Conservation (phyloP, 2,329 filamentous ascomycete genomes). For the Lojkania enalia region DNA sequence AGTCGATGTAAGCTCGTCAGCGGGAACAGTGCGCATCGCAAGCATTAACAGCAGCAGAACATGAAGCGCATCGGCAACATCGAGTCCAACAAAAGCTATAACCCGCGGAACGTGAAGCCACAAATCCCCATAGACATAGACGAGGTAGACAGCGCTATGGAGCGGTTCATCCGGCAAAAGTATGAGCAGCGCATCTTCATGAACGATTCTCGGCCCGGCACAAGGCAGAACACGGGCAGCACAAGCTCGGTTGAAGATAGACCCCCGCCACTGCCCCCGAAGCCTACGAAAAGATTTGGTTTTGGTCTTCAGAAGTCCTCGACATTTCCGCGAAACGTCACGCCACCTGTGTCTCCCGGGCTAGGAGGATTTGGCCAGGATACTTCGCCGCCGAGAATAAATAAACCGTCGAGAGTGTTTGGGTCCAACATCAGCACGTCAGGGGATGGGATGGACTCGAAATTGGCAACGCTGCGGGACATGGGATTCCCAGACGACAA, state of each 20-base stretch:
- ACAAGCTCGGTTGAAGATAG: constrained; percentile 57
- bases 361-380: constrained; percentile 37
- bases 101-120: constrained; percentile 79
- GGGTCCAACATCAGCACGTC: constrained; percentile 64
- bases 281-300: constrained; percentile 63
- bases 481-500: constrained; percentile 91
- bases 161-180: constrained; percentile 92
- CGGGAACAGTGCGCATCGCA: background rate
- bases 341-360: constrained; percentile 38
- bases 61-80: constrained; percentile 93
- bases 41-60: constrained; percentile 59
- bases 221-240: constrained; percentile 61
- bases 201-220: constrained; percentile 43
- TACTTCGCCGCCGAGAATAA: constrained; percentile 50
- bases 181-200: constrained; percentile 70
- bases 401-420: constrained; percentile 68
- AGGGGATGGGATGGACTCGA: constrained; percentile 68
- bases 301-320: constrained; percentile 72
- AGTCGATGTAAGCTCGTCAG: constrained; percentile 72
- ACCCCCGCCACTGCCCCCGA: constrained; percentile 62
- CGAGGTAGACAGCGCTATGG: constrained; percentile 91
- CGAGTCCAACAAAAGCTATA: constrained; percentile 85
- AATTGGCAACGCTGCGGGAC: constrained; percentile 75
- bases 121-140: constrained; percentile 88
- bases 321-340: constrained; percentile 66